Evolutionary conservation across 2,329 filamentous ascomycete genomes (phyloP), one percentile per base, ranked within the genome.

Genomic region (Dothideomycetidae sp.): DNA sequence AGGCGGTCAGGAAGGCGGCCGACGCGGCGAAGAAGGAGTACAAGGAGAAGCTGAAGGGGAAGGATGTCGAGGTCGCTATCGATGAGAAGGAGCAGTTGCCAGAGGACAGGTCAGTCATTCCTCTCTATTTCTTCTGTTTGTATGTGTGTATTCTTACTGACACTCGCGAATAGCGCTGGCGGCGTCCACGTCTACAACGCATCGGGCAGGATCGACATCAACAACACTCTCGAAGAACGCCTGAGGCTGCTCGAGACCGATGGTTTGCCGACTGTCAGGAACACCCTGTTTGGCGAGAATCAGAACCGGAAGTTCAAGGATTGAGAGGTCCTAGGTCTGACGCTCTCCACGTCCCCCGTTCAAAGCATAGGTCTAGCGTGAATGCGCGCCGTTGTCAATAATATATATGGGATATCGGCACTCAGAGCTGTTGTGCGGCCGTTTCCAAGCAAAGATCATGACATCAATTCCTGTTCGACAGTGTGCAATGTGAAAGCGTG

Each of bases 141-240:
- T 36, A 14, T 37, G 52, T 58, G 44, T 26, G 21, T n/a, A 26
- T 26, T 7, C 21, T 26, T 7, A 26, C 21, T 26, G 21, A 26
- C 57, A 50, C 9, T 14, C 17, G 15, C 23, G 32, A 42, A 44
- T 49, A 96, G 90, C 53, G 71, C 85, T 42, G 90, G 90, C 43
- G 90, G 90, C 51, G 70, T 93, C 41, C 59, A 73, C 41, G 75
- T 98, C 47, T 63, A 93, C 39, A 84, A 86, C 46, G 78, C 81
- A 48, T 70, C 70, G 47, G 90, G 90, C 57, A 94, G 88, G 71
- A 96, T 98, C 57, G 85, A 93, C 53, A 88, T 98, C 61, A 86
- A 94, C 73, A 96, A 98, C 68, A 96, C 90, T 39, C 81, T 96
- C 50, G 90, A 96, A 58, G 81, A 93, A 57, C 78, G 90, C 48